These are phyloP conservation scores for Penstemon eatonii DNA, from an alignment of 257 asterid genomes.

Conservation along the genomic window DNA sequence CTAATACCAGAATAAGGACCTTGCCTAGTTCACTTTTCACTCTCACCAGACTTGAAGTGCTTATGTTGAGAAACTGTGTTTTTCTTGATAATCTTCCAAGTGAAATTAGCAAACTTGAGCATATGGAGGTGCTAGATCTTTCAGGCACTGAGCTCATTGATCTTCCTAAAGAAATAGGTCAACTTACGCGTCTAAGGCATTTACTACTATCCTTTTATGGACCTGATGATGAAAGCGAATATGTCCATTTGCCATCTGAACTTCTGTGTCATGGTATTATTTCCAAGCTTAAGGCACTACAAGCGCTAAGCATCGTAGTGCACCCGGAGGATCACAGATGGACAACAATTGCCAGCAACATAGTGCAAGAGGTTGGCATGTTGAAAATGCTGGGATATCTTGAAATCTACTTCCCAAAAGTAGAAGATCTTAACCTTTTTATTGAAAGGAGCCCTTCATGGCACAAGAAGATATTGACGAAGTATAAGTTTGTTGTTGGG, in stretches of 20 bases:
- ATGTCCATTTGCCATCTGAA: slow-evolving; percentile 11
- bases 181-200: slow-evolving; percentile 24
- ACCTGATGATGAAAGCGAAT: slow-evolving; percentile 33
- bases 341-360: slow-evolving; percentile 13
- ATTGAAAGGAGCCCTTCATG: slow-evolving; percentile 21
- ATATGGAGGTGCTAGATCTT: slow-evolving; percentile 34
- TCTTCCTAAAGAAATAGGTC: slow-evolving; percentile 29
- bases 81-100: slow-evolving; percentile 21
- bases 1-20: slow-evolving; percentile 29
- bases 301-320: slow-evolving; percentile 29
- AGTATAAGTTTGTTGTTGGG: slow-evolving; percentile 32
- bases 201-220: slow-evolving; percentile 35
- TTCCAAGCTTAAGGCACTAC: slow-evolving; percentile 27
- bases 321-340: slow-evolving; percentile 39
- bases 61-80: slow-evolving; percentile 29
- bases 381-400: slow-evolving; percentile 26
- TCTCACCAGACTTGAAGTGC: slow-evolving; percentile 29
- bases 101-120: slow-evolving; percentile 13
- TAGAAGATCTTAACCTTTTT: slow-evolving; percentile 22
- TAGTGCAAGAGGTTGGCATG: slow-evolving; percentile 12
- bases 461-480: slow-evolving; percentile 3
- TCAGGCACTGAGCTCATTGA: slow-evolving; percentile 31
- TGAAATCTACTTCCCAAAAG: slow-evolving; percentile 34
- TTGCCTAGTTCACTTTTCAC: slow-evolving; percentile 31
- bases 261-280: slow-evolving; percentile 24